Percentiles rank a stretch among this genome's conserved stretches.
Conservation (phyloP, 2,329 filamentous ascomycete genomes). For the Aspergillus ruber region DNA sequence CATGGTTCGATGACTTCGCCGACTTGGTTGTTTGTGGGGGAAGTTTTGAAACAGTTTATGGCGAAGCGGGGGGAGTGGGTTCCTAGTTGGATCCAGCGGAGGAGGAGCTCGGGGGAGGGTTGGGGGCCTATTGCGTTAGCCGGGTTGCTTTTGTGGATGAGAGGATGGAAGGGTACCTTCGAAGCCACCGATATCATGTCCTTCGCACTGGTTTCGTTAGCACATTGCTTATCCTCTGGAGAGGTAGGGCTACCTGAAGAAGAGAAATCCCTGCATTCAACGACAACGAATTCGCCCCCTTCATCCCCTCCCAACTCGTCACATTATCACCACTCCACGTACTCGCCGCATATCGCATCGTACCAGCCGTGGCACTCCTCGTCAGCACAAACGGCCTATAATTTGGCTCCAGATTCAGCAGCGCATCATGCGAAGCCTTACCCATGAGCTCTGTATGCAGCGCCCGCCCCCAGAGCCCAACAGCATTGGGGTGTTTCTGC, state of each 20-base stretch:
- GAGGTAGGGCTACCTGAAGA: slow-evolving; percentile 45
- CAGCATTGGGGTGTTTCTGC: slow-evolving; percentile 40
- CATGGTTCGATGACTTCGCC: slow-evolving; percentile 72
- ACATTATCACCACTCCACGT: slow-evolving; percentile 71
- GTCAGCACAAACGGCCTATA: slow-evolving; percentile 63
- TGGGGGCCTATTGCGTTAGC: slow-evolving; percentile 45
- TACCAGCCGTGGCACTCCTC: slow-evolving; percentile 63
- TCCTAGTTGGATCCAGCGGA: slow-evolving; percentile 68
- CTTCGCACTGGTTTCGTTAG: slow-evolving; percentile 48
- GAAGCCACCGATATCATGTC: slow-evolving; percentile 70
- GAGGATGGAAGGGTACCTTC: slow-evolving; percentile 54
- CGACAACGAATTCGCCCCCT: slow-evolving; percentile 62
- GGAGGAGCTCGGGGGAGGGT: slow-evolving; percentile 62
- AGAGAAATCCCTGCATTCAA: slow-evolving; percentile 63
- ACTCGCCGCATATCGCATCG: slow-evolving; percentile 63
- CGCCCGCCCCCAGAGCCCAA: slow-evolving; percentile 64
- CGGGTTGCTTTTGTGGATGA: too few relatives aligned
- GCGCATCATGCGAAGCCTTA: slow-evolving; percentile 63
- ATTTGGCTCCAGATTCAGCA: slow-evolving; percentile 52
- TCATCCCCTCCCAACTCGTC: slow-evolving; percentile 68
- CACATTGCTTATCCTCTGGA: not conserved
- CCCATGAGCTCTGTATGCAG: slow-evolving; percentile 66
- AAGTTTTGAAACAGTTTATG: slow-evolving; percentile 74
- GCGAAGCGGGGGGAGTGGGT: slow-evolving; percentile 65
- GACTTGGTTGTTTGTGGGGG: slow-evolving; percentile 56